Base-by-base conservation (phyloP, 768 basidiomycete genomes). In the Mycena polygramma region DNA sequence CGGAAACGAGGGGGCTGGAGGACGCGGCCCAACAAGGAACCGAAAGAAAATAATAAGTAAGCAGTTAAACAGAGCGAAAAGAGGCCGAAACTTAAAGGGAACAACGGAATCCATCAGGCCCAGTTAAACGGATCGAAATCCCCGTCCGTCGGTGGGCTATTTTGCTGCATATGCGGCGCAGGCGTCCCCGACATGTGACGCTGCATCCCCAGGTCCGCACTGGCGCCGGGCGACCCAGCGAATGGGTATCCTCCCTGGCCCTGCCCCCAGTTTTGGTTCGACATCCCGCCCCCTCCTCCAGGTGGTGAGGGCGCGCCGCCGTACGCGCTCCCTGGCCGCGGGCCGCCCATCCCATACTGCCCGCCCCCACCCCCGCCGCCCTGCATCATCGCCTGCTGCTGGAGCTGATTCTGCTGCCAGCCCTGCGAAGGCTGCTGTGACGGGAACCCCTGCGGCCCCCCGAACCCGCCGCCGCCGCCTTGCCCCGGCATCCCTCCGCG, bases 71-170 rank as follows among this genome's bases (percentile, higher is more conserved):
- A 39, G 39, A 13, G 14, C 9, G 30, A 39, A 45, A 9, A 10
- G 41, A 41, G 41, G 24, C 19, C 7, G 19, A 39, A 60, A 24
- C 14, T 4, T 26, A 36, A 45, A 30, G 20, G 43, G n/a, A 54
- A n/a, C 5, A 43, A 37, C 14, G 30, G 15, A 41, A 30, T 58
- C 26, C 45, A 49, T 36, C 70, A 60, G 74, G 75, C 77, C 87
- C 90, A 91, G 76, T 87, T 89, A 77, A 90, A 88, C 70, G 89
- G 79, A 71, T 90, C 89, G 73, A 88, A 87, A 64, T 90, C 90
- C 75, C 81, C 82, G 75, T 88, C 88, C 74, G 76, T 77, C 64
- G 81, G 78, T 66, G 83, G 81, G 63, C 77, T 82, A 75, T 83
- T 82, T 79, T 83, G 84, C 58, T 73, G 75, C 70, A 66, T 66